Evolutionary conservation across 2,329 filamentous ascomycete species (phyloP).

Genomic region (Fusarium sp.): DNA sequence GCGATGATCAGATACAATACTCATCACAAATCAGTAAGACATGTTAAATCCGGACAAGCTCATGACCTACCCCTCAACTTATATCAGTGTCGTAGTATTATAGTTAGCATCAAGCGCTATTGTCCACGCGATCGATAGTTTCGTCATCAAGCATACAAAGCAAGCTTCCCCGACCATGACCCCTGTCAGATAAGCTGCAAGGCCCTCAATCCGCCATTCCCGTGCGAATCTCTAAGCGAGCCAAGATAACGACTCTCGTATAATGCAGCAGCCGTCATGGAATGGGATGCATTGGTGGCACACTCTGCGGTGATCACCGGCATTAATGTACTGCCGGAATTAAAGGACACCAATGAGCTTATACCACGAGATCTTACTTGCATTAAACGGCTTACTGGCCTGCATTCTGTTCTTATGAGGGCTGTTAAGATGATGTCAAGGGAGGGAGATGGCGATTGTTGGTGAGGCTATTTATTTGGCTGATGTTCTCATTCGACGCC

Average conservation of each 20-base stretch:
- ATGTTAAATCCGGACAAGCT: not conserved
- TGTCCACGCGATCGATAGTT: not conserved
- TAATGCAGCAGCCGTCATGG: not conserved
- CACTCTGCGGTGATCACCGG: not conserved
- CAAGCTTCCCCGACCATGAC: not conserved
- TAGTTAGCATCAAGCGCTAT: not conserved
- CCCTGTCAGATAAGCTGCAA: not conserved
- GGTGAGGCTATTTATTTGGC: slow-evolving; percentile 8
- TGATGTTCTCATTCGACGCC: slow-evolving; percentile 11
- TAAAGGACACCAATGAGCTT: not conserved
- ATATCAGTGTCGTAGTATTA: not conserved
- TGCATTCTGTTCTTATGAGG: not conserved
- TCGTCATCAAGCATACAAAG: slow-evolving; percentile 10
- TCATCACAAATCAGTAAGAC: not conserved
- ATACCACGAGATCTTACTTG: slow-evolving; percentile 14
- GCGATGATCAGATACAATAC: not conserved
- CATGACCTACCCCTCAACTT: not conserved
- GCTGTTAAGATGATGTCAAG: slow-evolving; percentile 6
- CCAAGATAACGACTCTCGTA: not conserved
- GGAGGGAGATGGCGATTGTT: not conserved
- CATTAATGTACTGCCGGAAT: not conserved
- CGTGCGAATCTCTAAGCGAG: not conserved
- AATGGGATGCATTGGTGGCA: not conserved
- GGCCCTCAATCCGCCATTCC: not conserved
- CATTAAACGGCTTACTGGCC: not conserved